Evolutionary conservation across 2,329 filamentous ascomycete genomes (phyloP), one percentile per base, ranked within the genome.

Genomic region (Lachnellula willkommii): DNA sequence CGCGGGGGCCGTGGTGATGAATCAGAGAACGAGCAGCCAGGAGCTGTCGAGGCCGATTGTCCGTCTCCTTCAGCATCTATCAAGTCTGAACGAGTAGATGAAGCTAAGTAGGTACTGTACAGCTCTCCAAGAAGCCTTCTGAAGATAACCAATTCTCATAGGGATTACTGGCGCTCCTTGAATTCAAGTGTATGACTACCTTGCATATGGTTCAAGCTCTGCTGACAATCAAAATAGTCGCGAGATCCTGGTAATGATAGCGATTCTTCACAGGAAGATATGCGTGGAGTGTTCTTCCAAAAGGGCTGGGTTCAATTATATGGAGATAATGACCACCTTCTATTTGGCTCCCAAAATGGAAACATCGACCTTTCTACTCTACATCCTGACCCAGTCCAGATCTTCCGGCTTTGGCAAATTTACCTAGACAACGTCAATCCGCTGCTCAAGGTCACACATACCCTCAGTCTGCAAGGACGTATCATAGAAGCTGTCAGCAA

Each of bases 341-440:
- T 87, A 0, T 79, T 86, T 62, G 79, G 79, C 32, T 71, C 74
- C 0, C 71, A 65, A 4, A 69, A 70, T 17, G 63, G 68, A 22
- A 56, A 60, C 2, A 62, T 78, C n/a, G 71, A 79, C 57, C 65
- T 84, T 1, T 72, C 74, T 4, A 68, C 72, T 70, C 73, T 20
- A 64, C 72, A 88, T 62, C 88, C 89, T 0, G 75, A 82, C 4
- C 79, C 84, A 0, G 77, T 82, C 12, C 82, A 89, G 36, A 80
- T 88, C 26, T 84, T 89, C 64, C 78, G 79, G 50, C 76, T 93
- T 5, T 93, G 89, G 89, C 85, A 90, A 67, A 75, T 83, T 8
- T 91, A 86, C 61, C 73, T 90, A 5, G 83, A 89, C 49, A 84
- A 89, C 58, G 83, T 92, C 54, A 88, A 92, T 64, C 88, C 88